Percentiles rank a stretch among this genome's conserved stretches.
Evolutionary conservation across 306 rosid species (phyloP).

Genomic region (Castanea crenata): DNA sequence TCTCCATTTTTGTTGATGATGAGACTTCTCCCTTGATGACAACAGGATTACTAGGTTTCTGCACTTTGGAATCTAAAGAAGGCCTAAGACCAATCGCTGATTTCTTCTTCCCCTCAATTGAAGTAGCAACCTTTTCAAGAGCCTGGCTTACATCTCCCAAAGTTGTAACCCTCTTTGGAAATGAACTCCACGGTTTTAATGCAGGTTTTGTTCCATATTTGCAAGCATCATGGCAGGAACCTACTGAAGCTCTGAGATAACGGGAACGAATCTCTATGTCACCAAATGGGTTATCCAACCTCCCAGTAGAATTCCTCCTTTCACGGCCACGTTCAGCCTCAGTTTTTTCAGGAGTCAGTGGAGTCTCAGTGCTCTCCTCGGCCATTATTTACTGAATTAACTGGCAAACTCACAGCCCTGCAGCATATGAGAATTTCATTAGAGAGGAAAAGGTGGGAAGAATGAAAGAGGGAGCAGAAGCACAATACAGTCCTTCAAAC

Average conservation of each 20-base stretch:
- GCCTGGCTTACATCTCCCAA: conserved; percentile 18
- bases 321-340: conserved; percentile 22
- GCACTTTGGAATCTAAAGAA: conserved; percentile 22
- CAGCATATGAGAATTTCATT: conserved; percentile 24
- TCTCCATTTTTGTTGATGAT: conserved; percentile 21
- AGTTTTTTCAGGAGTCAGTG: conserved; percentile 20
- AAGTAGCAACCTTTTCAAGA: conserved; percentile 21
- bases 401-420: conserved; percentile 37
- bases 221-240: conserved; percentile 84
- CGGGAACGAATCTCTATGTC: conserved; percentile 50
- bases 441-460: not conserved
- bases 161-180: conserved; percentile 22
- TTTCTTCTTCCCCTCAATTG: conserved; percentile 28
- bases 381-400: conserved; percentile 37
- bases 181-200: conserved; percentile 38
- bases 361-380: conserved; percentile 37
- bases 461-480: not conserved
- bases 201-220: conserved; percentile 65
- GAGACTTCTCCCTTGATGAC: conserved; percentile 30
- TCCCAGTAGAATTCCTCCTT: conserved; percentile 19
- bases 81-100: conserved; percentile 21
- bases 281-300: conserved; percentile 10
- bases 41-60: conserved; percentile 11
- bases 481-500: not conserved
- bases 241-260: conserved; percentile 43